Evolutionary conservation across 1,139 yeast species (phyloP), one percentile per base, ranked within the genome.

Genomic region (Scheffersomyces quercinus): DNA sequence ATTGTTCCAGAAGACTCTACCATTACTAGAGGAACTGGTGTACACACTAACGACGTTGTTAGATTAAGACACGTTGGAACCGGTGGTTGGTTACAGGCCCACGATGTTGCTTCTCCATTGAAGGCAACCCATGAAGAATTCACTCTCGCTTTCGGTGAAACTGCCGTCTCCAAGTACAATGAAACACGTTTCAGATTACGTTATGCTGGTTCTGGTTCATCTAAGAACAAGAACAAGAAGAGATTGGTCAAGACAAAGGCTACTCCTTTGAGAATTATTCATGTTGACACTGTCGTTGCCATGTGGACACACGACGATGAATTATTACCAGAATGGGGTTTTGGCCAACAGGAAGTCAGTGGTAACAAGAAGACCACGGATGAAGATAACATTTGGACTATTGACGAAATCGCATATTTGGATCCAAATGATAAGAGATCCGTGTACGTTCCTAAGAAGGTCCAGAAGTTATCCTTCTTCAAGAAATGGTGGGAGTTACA

Each of bases 251-350:
- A 83, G 60, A 83, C 97, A 2, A 85, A 83, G 60, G 85, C 84
- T 11, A 77, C 88, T 9, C 70, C 77, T 20, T 70, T 93, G 63
- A 83, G 83, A 59, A 62, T 93, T 34, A 67, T 89, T 50, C 99
- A 93, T 60, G 84, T 82, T 29, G 89, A 87, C 46, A 91, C 98
- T 4, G 80, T 83, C 41, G 99, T 95, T 15, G 93, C 96, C 8
- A 78, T 95, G 85, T 93, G 98, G 97, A 85, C 97, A 9, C 97
- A 89, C 59, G 77, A 85, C 54, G 95, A 86, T 59, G 83, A 79
- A 47, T 58, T 80, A 33, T 77, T 91, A 49, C 98, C 99, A 14
- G 97, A 88, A 8, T 95, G 99, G 99, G 99, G 86, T 2, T 86
- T 84, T 61, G 72, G 75, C 40, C 98, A 93, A 61, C 91, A 85